These are phyloP conservation scores for Neurospora terricola DNA, from an alignment of 495 filamentous ascomycete genomes.

Conservation along the genomic window DNA sequence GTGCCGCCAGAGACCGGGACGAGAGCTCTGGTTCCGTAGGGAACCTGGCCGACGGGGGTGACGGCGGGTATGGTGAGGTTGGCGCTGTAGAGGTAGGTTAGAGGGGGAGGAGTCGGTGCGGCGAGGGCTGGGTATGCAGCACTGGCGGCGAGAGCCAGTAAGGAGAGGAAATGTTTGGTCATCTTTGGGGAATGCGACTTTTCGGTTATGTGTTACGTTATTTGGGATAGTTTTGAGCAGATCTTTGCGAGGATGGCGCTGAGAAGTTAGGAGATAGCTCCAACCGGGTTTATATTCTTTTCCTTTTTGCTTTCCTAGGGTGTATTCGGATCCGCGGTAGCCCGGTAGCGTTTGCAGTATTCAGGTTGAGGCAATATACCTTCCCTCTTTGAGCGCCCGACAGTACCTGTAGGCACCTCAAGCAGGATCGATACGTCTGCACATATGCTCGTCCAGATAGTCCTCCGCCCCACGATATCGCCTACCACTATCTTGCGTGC, in stretches of 20 bases:
- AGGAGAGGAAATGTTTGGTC: not conserved
- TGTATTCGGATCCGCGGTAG: too few relatives aligned
- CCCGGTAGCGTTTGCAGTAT: too few relatives aligned
- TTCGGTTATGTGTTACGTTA: not conserved
- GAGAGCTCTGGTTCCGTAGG: constrained; percentile 10
- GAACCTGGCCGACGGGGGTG: constrained; percentile 11
- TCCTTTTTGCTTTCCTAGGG: not conserved
- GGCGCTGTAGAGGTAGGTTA: constrained; percentile 14
- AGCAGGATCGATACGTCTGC: too few relatives aligned
- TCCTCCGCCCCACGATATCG: too few relatives aligned
- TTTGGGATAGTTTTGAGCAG: not conserved
- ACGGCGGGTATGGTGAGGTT: constrained; percentile 15
- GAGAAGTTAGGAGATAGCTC: not conserved
- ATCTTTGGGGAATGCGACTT: not conserved
- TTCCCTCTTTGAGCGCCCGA: too few relatives aligned
- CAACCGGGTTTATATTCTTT: not conserved
- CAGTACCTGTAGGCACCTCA: too few relatives aligned
- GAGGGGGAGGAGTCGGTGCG: constrained; percentile 3
- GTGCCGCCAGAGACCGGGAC: constrained; percentile 13
- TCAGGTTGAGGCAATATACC: too few relatives aligned
- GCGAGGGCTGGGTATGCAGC: not conserved
- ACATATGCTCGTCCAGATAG: too few relatives aligned
- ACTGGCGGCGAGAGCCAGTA: constrained; percentile 3
- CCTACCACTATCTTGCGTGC: too few relatives aligned
- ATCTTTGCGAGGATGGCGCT: not conserved